Evolutionary conservation across 2,329 filamentous ascomycete species (phyloP), one percentile per base, ranked within the genome.

Genomic region (Lecanosticta acicola): DNA sequence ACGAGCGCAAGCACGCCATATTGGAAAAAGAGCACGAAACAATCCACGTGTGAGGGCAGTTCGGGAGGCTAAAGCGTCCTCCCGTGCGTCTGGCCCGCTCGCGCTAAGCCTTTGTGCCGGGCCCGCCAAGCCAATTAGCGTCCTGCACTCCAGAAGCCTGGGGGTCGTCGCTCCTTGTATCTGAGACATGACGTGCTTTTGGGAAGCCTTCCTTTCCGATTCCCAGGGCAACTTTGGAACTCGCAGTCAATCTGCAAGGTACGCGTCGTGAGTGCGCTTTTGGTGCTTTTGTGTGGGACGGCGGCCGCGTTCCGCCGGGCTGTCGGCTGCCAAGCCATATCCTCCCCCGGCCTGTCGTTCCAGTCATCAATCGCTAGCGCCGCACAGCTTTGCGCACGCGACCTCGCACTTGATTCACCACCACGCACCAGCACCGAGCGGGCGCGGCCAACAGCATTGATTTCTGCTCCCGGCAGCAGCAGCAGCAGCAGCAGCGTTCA

Each of bases 211-310:
- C 32, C 29, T n/a, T 8, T 17, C 29, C n/a, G 17, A 13, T 32
- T 18, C 29, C 17, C n/a, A n/a, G 21, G 19, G 34, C 29, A 46
- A 46, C 36, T 54, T 50, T 56, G 17, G 41, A 55, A 58, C 55
- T 58, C 55, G 43, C 16, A 13, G 21, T 32, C 35, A 11, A 13
- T 24, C 20, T 16, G 21, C 32, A 39, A 19, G 36, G 29, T 10
- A 7, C 11, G 5, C 11, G 33, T 20, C 4, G 36, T 39, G 49
- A 59, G 53, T 59, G 38, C 35, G 16, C n/a, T n/a, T n/a, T n/a
- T n/a, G n/a, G n/a, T n/a, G n/a, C n/a, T n/a, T n/a, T n/a, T n/a
- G n/a, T n/a, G n/a, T n/a, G n/a, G n/a, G n/a, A n/a, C n/a, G n/a
- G n/a, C n/a, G n/a, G n/a, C n/a, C n/a, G n/a, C 24, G 24, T 11